Conservation (phyloP, 2,329 filamentous ascomycete genomes). For the Teratosphaeria pseudoeucalypti region DNA sequence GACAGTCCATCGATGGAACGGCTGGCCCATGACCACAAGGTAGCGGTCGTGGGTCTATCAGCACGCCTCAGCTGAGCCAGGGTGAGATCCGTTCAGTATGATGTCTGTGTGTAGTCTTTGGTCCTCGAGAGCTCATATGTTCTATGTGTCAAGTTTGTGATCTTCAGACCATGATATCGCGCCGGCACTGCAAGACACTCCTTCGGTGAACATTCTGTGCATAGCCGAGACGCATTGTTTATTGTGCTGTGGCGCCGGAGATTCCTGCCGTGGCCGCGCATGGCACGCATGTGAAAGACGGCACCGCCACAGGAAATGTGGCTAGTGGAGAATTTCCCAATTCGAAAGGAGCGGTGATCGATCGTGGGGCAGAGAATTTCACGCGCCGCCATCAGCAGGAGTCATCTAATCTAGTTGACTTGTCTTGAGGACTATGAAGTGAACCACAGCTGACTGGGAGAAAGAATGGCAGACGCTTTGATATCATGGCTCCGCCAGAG, state of each 20-base stretch:
- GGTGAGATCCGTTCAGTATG: not conserved
- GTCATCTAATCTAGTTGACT: not conserved
- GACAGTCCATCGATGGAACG: not conserved
- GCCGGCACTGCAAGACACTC: not conserved
- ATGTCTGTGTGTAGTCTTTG: not conserved
- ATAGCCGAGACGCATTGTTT: not conserved
- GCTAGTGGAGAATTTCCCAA: not conserved
- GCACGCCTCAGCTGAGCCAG: not conserved
- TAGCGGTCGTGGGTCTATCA: not conserved
- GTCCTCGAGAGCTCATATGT: not conserved
- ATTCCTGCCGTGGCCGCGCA: not conserved
- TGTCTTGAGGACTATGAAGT: not conserved
- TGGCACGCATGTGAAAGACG: not conserved
- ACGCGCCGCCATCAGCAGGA: not conserved
- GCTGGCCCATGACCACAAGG: not conserved
- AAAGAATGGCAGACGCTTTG: slow-evolving; percentile 33
- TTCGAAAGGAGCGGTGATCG: not conserved
- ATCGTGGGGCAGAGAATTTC: not conserved
- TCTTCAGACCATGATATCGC: not conserved
- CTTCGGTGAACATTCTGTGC: not conserved
- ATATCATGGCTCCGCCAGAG: slow-evolving; percentile 30
- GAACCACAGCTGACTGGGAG: not conserved
- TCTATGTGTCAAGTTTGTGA: not conserved
- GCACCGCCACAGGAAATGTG: not conserved
- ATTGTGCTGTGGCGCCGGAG: not conserved